phyloP scores from a whole-genome alignment of 352 stramenopile species.

The Pythium insidiosum region DNA sequence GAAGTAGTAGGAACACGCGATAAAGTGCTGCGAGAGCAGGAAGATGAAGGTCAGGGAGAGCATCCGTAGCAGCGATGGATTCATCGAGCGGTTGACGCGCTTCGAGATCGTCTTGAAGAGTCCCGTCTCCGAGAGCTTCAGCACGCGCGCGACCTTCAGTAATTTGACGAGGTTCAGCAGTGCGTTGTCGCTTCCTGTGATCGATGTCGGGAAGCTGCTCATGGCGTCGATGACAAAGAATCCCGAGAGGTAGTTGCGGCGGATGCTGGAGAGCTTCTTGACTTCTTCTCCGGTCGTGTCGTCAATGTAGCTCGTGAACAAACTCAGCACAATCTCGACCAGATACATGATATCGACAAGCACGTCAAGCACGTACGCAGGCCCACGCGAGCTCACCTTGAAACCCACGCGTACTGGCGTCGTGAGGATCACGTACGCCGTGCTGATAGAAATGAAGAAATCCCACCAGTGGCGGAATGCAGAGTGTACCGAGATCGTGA shows the following conservation, averaged over 20 bases:
- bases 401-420: conserved; percentile 54
- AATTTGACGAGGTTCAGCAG: conserved; percentile 41
- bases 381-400: conserved; percentile 17
- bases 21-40: conserved; percentile 63
- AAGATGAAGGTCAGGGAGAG: conserved; percentile 62
- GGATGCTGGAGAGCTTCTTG: conserved; percentile 44
- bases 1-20: conserved; percentile 64
- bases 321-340: conserved; percentile 46
- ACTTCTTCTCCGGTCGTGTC: conserved; percentile 52
- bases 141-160: conserved; percentile 44
- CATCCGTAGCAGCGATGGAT: conserved; percentile 62
- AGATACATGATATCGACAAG: conserved; percentile 50
- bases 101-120: conserved; percentile 37
- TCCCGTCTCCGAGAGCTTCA: conserved; percentile 41
- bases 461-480: conserved; percentile 56
- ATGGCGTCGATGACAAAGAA: conserved; percentile 47
- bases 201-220: conserved; percentile 40
- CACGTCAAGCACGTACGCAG: conserved; percentile 31
- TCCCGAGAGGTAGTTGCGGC: conserved; percentile 40
- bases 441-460: conserved; percentile 39
- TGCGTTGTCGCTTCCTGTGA: conserved; percentile 21
- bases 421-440: conserved; percentile 43
- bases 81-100: conserved; percentile 56
- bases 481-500: conserved; percentile 57
- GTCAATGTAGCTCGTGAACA: conserved; percentile 61